Evolutionary conservation across 169 alveolate species (phyloP).

Genomic region (Plasmodium fragile): DNA sequence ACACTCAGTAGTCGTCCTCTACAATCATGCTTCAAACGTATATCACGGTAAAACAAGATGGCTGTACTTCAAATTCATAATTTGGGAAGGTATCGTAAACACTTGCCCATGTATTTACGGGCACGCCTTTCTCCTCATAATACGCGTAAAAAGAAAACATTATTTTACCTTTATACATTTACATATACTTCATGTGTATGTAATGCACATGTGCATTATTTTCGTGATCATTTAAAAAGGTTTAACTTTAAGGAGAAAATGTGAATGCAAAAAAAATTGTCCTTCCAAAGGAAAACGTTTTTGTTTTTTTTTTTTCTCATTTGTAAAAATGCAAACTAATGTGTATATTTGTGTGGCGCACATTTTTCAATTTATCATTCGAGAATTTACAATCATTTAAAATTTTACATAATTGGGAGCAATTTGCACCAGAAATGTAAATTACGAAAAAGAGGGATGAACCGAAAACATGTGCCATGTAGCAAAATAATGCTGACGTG

Average conservation of each 20-base stretch:
- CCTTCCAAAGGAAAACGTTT: neutral
- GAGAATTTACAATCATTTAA: conserved; percentile 1
- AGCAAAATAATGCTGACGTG: neutral
- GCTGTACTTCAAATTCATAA: conserved; percentile 5
- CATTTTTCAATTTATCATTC: neutral
- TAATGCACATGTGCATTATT: neutral
- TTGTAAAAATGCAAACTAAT: neutral
- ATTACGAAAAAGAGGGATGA: neutral
- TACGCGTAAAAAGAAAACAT: neutral
- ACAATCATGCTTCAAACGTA: neutral
- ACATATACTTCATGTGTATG: neutral
- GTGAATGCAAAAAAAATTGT: neutral
- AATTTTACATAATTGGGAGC: conserved; percentile 21
- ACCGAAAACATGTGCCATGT: neutral
- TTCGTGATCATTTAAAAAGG: neutral
- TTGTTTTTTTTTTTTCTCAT: neutral
- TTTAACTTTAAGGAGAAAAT: neutral
- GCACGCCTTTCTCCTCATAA: neutral
- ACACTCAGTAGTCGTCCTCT: neutral
- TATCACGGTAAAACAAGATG: neutral
- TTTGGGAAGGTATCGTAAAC: conserved; percentile 14
- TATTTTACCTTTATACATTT: neutral
- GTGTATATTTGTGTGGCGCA: neutral
- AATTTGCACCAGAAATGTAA: conserved; percentile 4
- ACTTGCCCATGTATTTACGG: neutral